phyloP scores from a whole-genome alignment of 2,329 filamentous ascomycete species.

The Colletotrichum tofieldiae region DNA sequence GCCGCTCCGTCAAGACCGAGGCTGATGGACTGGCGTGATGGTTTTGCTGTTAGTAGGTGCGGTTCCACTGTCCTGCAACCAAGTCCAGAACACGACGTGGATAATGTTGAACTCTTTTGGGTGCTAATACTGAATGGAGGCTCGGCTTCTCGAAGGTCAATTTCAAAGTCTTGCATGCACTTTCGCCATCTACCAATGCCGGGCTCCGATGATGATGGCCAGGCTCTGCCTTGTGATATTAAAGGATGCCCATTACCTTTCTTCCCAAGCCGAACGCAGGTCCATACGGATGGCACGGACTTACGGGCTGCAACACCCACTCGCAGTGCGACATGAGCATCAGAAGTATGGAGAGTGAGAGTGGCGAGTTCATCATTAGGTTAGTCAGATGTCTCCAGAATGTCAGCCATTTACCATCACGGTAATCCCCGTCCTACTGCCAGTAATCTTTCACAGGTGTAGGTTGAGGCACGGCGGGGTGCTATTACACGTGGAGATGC shows the following conservation, averaged over 20 bases:
- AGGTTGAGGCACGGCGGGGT: too few species aligned
- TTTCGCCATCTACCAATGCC: not conserved
- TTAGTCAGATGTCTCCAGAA: not conserved
- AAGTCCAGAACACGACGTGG: too few species aligned
- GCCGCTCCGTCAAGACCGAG: too few species aligned
- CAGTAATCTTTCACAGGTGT: not conserved
- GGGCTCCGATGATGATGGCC: not conserved
- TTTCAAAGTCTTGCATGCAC: not conserved
- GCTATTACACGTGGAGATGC: too few species aligned
- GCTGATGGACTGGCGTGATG: too few species aligned
- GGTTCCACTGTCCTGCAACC: too few species aligned
- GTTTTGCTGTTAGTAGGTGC: too few species aligned
- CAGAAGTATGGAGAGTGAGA: not conserved
- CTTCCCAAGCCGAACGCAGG: not conserved
- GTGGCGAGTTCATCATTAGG: not conserved
- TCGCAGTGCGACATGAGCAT: not conserved
- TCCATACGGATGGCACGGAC: not conserved
- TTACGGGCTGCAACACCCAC: not conserved
- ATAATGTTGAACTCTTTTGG: too few species aligned
- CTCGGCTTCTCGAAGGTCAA: not conserved
- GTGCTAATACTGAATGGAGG: too few species aligned
- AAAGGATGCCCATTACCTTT: not conserved
- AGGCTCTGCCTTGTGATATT: too few species aligned
- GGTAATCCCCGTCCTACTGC: not conserved
- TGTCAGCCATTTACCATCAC: not conserved